phyloP scores from a whole-genome alignment of 2,329 filamentous ascomycete genomes.

The Daldinia eschscholtzii region DNA sequence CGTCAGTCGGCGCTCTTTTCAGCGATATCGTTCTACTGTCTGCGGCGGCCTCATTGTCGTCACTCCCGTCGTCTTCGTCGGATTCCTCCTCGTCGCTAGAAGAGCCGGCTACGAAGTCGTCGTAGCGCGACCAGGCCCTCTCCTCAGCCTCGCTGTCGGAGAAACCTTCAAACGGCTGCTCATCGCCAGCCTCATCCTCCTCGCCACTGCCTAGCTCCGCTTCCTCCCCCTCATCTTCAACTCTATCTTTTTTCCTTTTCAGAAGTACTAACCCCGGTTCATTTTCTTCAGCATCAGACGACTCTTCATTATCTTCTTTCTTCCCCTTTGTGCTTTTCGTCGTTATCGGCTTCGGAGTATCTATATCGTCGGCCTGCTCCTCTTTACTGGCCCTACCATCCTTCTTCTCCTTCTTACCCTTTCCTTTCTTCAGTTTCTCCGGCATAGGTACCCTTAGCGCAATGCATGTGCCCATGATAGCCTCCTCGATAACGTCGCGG shows the following conservation, averaged over 20 bases:
- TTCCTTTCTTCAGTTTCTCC: constrained; percentile 55
- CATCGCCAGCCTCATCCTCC: constrained; percentile 43
- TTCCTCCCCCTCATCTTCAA: constrained; percentile 53
- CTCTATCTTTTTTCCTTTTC: constrained; percentile 54
- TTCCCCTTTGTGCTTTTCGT: constrained; percentile 28
- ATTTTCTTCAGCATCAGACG: constrained; percentile 45
- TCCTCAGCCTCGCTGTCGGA: constrained; percentile 53
- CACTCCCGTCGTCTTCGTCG: constrained; percentile 51
- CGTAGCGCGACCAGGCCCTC: constrained; percentile 59
- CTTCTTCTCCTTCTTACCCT: constrained; percentile 51
- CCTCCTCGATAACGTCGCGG: constrained; percentile 62
- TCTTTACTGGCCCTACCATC: constrained; percentile 43
- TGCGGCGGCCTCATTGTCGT: constrained; percentile 47
- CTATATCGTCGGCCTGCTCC: constrained; percentile 35
- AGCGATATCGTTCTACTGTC: constrained; percentile 47
- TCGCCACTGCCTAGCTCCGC: constrained; percentile 47
- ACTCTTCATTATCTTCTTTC: constrained; percentile 42
- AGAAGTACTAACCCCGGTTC: constrained; percentile 42
- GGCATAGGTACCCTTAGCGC: constrained; percentile 63
- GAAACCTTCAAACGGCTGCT: constrained; percentile 46
- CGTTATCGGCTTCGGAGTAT: constrained; percentile 29
- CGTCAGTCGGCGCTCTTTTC: constrained; percentile 40
- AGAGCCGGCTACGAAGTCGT: constrained; percentile 60
- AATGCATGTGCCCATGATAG: constrained; percentile 63
- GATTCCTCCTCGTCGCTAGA: constrained; percentile 60